Conservation (phyloP, 208 protist genomes). For the Kentomonas sorsogonicus region DNA sequence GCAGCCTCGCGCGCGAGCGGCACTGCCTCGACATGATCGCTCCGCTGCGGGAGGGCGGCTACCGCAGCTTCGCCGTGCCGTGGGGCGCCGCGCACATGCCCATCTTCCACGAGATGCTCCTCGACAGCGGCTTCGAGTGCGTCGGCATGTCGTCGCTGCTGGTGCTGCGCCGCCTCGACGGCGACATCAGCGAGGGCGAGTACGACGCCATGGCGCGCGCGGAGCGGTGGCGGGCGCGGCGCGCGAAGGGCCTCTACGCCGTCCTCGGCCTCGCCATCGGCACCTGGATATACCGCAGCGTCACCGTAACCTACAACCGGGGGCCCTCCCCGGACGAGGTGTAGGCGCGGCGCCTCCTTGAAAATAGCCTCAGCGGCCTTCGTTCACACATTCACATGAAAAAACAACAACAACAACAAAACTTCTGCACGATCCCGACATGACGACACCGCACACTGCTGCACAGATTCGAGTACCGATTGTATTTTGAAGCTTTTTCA, state of each 20-base stretch:
- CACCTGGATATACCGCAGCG: constrained; percentile 23
- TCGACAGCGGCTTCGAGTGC: constrained; percentile 73
- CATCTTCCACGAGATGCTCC: constrained; percentile 79
- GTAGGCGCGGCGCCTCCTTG: no score
- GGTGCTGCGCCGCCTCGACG: constrained; percentile 56
- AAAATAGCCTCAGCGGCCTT: no score
- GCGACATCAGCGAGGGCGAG: constrained; percentile 67
- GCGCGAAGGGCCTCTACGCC: constrained; percentile 18
- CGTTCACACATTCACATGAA: no score
- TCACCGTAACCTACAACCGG: constrained; percentile 35
- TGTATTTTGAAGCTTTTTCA: no score
- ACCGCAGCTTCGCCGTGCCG: constrained; percentile 77
- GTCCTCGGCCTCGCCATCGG: constrained; percentile 21
- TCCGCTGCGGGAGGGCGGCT: constrained; percentile 46
- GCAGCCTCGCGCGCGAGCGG: constrained; percentile 63
- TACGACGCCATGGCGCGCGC: constrained; percentile 34
- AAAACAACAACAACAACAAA: no score
- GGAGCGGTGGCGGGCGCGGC: constrained; percentile 25
- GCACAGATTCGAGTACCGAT: no score
- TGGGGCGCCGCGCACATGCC: constrained; percentile 85
- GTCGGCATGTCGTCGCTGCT: constrained; percentile 68
- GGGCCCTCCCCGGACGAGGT: no score
- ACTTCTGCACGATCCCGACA: no score
- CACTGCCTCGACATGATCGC: constrained; percentile 79
- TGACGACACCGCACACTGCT: no score